A percentile compares a stretch with the other conserved stretches of the same genome.
These are phyloP conservation scores for Citrus sinensis DNA, from an alignment of 345 rosid species.

Conservation along the genomic window DVS_A1.0 CM039166.1:9008001-9008500, in stretches of 20 bases:
- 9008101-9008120: background rate
- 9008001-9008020: background rate
- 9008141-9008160: background rate
- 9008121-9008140: background rate
- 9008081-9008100: background rate
- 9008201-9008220: background rate
- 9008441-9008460: background rate
- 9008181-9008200: background rate
- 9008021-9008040: background rate
- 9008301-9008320: background rate
- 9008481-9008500: background rate
- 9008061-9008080: background rate
- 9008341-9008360: background rate
- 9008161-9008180: background rate
- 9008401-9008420: background rate
- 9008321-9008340: background rate
- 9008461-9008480: background rate
- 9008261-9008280: background rate
- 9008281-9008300: background rate
- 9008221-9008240: background rate
- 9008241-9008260: background rate
- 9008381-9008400: background rate
- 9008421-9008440: background rate
- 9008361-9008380: background rate
- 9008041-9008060: background rate